These are phyloP conservation scores for Zymoseptoria crescenta DNA, from an alignment of 2,329 filamentous ascomycete species.

Conservation along the genomic window DNA sequence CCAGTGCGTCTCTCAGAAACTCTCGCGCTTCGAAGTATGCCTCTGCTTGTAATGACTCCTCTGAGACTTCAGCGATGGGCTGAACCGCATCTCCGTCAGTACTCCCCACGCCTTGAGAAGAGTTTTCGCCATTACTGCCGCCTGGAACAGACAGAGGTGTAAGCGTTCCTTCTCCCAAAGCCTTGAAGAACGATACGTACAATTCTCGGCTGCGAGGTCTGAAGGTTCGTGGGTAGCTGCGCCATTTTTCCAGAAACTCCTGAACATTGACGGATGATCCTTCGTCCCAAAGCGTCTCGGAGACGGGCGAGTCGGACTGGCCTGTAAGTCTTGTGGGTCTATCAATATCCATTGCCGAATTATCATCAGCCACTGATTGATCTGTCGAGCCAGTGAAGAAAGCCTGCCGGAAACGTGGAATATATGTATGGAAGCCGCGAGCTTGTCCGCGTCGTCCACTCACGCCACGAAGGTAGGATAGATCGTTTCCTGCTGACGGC, in stretches of 20 bases:
- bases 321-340: neutral
- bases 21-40: neutral
- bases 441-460: neutral
- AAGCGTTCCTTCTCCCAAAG: neutral
- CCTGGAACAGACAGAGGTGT: neutral
- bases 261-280: neutral
- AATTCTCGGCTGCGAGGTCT: neutral
- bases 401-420: neutral
- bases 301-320: neutral
- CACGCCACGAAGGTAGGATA: slow-evolving; percentile 3
- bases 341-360: neutral
- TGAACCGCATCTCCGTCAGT: neutral
- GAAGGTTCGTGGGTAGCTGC: neutral
- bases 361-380: neutral
- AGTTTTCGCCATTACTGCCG: neutral
- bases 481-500: slow-evolving; percentile 3
- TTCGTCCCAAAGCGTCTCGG: neutral
- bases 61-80: neutral
- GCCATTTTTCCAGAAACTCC: neutral
- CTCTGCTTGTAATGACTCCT: neutral
- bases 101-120: neutral
- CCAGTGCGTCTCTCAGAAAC: neutral
- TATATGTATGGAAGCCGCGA: neutral
- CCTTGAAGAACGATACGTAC: neutral
- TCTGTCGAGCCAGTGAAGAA: neutral